These are phyloP conservation scores for Fusarium siculi DNA, from an alignment of 2,329 filamentous ascomycete species.

Conservation along the genomic window DNA sequence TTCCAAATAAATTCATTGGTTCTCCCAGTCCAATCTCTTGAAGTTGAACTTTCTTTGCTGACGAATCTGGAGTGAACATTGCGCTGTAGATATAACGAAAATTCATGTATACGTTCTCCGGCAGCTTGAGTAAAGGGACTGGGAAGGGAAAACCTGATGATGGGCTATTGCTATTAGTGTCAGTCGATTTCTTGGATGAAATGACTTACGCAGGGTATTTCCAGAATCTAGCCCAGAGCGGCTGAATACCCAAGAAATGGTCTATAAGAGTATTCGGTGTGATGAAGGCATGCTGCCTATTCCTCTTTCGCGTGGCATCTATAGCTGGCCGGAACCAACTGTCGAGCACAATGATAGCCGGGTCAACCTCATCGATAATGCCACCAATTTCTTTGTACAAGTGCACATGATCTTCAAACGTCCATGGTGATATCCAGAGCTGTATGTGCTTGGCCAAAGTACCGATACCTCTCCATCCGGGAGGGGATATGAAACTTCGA, in stretches of 20 bases:
- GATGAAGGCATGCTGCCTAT: conserved; percentile 12
- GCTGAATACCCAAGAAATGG: conserved; percentile 28
- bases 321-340: conserved; percentile 9
- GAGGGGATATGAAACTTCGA: conserved; percentile 9
- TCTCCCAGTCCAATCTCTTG: conserved; percentile 31
- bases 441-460: not conserved
- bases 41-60: conserved; percentile 37
- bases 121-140: conserved; percentile 51
- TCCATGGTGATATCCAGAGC: conserved; percentile 15
- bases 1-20: conserved; percentile 35
- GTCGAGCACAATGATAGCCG: not conserved
- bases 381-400: not conserved
- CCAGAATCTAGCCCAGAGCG: conserved; percentile 32
- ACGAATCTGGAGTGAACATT: conserved; percentile 41
- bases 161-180: conserved; percentile 44
- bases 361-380: not conserved
- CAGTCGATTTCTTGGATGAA: accelerated
- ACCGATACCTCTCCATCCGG: not conserved
- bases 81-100: conserved; percentile 46
- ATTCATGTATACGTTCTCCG: conserved; percentile 49
- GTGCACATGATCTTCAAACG: conserved; percentile 4
- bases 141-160: conserved; percentile 58
- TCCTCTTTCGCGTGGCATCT: not conserved
- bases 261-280: conserved; percentile 12
- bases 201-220: conserved; percentile 36